A percentile compares a stretch with the other conserved stretches of the same genome.
Conservation (phyloP, 768 basidiomycete species). For the Russula earlei region DNA sequence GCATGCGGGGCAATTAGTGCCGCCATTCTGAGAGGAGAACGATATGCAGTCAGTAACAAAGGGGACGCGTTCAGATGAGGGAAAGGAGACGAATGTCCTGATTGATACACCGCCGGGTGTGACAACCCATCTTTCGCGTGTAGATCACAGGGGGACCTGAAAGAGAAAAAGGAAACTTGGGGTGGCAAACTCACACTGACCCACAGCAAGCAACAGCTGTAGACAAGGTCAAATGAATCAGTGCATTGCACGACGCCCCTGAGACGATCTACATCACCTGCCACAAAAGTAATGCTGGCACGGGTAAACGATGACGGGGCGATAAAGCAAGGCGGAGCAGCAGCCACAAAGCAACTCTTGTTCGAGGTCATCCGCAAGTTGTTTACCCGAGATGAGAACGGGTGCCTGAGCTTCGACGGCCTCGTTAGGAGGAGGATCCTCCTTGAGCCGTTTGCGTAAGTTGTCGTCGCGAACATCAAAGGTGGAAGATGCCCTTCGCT, state of each 20-base stretch:
- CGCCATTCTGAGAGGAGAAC: constrained; percentile 52
- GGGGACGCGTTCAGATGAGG: not conserved
- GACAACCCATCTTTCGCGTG: not conserved
- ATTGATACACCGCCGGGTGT: not conserved
- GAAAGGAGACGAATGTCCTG: constrained; percentile 19
- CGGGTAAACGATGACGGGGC: constrained; percentile 71
- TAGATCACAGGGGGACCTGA: not conserved
- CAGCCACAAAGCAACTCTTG: constrained; percentile 81
- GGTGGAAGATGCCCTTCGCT: constrained; percentile 18
- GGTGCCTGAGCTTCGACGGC: constrained; percentile 6
- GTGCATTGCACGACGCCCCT: not conserved
- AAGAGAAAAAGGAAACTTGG: not conserved
- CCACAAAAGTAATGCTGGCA: constrained; percentile 91
- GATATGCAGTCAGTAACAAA: not conserved
- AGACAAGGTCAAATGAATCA: constrained; percentile 2
- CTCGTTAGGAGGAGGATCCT: constrained; percentile 14
- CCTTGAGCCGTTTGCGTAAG: constrained; percentile 17
- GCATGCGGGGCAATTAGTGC: constrained; percentile 77
- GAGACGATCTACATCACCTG: constrained; percentile 40
- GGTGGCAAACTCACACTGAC: constrained; percentile 52
- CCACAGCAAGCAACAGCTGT: constrained; percentile 76
- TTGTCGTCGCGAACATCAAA: constrained; percentile 12
- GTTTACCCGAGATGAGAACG: constrained; percentile 20
- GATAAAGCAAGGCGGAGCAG: constrained; percentile 73
- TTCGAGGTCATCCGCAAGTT: constrained; percentile 51